Evolutionary conservation across 73 alveolate genomes (phyloP).

Genomic region (Stentor roeselii): DNA sequence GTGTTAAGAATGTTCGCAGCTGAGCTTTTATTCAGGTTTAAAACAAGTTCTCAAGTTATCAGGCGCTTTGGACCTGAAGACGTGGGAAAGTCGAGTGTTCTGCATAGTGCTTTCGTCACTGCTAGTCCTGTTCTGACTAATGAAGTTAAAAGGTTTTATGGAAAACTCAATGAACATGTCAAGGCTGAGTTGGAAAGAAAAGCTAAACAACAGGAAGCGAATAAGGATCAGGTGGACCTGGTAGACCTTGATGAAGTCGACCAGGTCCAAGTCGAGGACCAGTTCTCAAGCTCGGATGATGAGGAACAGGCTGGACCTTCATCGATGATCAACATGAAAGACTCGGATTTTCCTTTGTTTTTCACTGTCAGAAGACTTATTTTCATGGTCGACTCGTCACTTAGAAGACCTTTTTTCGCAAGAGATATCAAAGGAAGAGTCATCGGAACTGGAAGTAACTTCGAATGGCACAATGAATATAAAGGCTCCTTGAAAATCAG

Average conservation of each 20-base stretch:
- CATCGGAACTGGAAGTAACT: constrained; percentile 45
- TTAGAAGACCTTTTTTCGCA: constrained; percentile 51
- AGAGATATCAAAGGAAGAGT: constrained; percentile 52
- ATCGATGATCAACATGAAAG: constrained; percentile 2
- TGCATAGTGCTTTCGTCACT: constrained; percentile 70
- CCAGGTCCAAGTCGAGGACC: not conserved
- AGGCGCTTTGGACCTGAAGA: constrained; percentile 34
- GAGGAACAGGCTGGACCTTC: not conserved
- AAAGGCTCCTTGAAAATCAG: constrained; percentile 55
- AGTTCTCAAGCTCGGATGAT: not conserved
- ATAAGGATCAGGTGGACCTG: not conserved
- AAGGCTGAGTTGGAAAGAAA: constrained; percentile 47
- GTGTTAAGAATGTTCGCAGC: constrained; percentile 56
- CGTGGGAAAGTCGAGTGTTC: constrained; percentile 41
- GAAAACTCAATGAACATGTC: constrained; percentile 46
- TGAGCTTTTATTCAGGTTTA: constrained; percentile 39
- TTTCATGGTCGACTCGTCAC: constrained; percentile 57
- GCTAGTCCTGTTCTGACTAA: constrained; percentile 85
- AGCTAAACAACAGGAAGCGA: constrained; percentile 6
- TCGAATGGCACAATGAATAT: constrained; percentile 72
- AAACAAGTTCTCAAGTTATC: not conserved
- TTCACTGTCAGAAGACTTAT: constrained; percentile 51
- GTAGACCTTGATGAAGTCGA: no score
- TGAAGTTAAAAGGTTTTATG: constrained; percentile 76
- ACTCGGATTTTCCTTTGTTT: constrained; percentile 58